A percentile compares a stretch with the other conserved stretches of the same genome.
Conservation (phyloP, 768 basidiomycete species). For the Daedalea quercina region DNA sequence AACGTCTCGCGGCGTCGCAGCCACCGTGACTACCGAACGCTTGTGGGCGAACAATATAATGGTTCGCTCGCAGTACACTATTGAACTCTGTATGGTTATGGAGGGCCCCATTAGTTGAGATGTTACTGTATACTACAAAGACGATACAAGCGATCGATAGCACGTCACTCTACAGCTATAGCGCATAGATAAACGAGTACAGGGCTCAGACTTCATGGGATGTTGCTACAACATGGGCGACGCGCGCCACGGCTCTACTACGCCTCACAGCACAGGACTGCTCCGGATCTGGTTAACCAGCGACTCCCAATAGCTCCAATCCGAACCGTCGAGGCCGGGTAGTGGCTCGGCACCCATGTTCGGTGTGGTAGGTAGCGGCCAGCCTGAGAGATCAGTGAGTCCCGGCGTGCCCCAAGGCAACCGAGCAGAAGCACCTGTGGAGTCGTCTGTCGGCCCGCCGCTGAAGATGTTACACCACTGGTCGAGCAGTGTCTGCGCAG, state of each 20-base stretch:
- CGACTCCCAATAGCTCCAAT: constrained; percentile 80
- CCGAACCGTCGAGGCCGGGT: constrained; percentile 51
- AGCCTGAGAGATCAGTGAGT: constrained; percentile 50
- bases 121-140: not conserved
- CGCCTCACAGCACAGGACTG: constrained; percentile 20
- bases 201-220: not conserved
- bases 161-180: not conserved
- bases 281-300: constrained; percentile 51
- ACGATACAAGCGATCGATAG: not conserved
- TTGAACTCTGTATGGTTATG: too few relatives aligned
- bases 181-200: not conserved
- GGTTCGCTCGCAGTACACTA: too few relatives aligned
- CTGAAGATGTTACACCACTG: constrained; percentile 83
- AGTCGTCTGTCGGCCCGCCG: constrained; percentile 41
- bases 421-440: constrained; percentile 20
- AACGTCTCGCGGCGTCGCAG: too few relatives aligned
- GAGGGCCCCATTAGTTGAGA: not conserved
- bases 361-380: constrained; percentile 31
- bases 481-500: constrained; percentile 73
- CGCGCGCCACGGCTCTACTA: not conserved
- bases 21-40: not conserved
- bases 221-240: not conserved
- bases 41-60: too few relatives aligned
- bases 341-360: constrained; percentile 39
- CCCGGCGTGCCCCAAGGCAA: constrained; percentile 58